Evolutionary conservation across 768 basidiomycete species (phyloP).

Genomic region (Russula foetens): DNA sequence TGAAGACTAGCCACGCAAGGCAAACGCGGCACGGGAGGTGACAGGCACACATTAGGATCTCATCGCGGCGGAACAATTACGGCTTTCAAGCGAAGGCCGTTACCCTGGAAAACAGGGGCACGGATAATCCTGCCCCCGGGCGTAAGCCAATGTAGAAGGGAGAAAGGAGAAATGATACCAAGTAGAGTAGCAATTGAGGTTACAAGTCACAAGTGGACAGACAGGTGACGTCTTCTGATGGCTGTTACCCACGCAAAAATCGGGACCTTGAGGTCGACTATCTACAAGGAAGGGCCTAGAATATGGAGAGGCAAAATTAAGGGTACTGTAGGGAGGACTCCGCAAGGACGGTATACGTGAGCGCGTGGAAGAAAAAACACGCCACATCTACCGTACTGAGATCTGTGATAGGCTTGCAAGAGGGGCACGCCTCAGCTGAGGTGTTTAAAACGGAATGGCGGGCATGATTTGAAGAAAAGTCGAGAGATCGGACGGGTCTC

Average conservation of each 20-base stretch:
- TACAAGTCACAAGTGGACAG: background rate
- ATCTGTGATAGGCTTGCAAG: constrained; percentile 10
- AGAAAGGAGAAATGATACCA: background rate
- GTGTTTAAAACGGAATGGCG: background rate
- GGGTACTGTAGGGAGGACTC: background rate
- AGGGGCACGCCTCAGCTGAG: background rate
- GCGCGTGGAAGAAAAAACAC: constrained; percentile 3
- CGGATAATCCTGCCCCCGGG: background rate
- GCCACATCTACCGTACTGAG: constrained; percentile 6
- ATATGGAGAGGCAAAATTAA: background rate
- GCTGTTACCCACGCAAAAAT: background rate
- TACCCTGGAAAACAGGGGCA: constrained; percentile 11
- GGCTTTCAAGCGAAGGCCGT: constrained; percentile 12
- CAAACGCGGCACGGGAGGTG: background rate
- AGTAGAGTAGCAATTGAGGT: background rate
- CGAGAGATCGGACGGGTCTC: background rate
- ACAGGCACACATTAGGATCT: background rate
- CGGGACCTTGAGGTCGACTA: background rate
- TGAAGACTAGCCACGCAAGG: background rate
- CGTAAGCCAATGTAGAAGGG: background rate
- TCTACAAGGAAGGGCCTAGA: constrained; percentile 6
- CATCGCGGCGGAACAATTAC: background rate
- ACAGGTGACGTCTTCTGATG: constrained; percentile 3
- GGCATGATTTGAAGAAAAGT: no score
- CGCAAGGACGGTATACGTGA: background rate